Evolutionary conservation across 495 filamentous ascomycete species (phyloP).

Genomic region (Daldinia grandis): DNA sequence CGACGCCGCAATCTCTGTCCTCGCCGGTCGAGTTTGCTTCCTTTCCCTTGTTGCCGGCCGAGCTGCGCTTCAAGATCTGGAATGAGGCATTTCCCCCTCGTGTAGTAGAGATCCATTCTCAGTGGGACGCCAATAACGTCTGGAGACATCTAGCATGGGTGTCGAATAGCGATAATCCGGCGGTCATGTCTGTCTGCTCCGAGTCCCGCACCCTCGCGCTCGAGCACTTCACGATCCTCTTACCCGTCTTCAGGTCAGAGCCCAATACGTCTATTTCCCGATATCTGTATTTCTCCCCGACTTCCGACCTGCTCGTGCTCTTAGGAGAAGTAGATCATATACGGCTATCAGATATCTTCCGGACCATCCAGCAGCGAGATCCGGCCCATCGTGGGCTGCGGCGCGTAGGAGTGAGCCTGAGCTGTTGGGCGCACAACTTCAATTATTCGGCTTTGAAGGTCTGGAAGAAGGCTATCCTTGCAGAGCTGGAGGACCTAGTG

Average conservation of each 20-base stretch:
- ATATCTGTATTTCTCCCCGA: slow-evolving; percentile 44
- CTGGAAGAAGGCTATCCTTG: neutral
- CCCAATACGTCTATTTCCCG: slow-evolving; percentile 6
- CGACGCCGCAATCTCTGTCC: neutral
- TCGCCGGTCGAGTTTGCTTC: slow-evolving; percentile 28
- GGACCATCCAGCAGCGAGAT: slow-evolving; percentile 1
- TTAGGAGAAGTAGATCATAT: slow-evolving; percentile 38
- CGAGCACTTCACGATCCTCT: slow-evolving; percentile 42
- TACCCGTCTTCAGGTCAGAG: slow-evolving; percentile 39
- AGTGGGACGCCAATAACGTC: neutral
- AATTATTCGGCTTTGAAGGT: neutral
- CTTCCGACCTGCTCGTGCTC: slow-evolving; percentile 44
- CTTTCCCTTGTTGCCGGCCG: slow-evolving; percentile 49
- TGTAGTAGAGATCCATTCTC: slow-evolving; percentile 47
- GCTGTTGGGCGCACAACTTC: slow-evolving; percentile 8
- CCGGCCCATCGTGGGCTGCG: neutral
- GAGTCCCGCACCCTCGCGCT: slow-evolving; percentile 46
- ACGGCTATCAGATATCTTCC: slow-evolving; percentile 36
- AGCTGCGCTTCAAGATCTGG: slow-evolving; percentile 52
- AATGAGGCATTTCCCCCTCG: slow-evolving; percentile 43
- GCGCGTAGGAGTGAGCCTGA: slow-evolving; percentile 14
- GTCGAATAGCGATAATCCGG: slow-evolving; percentile 47
- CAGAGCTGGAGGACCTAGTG: slow-evolving; percentile 16
- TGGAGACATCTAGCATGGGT: slow-evolving; percentile 34
- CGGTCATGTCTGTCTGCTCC: slow-evolving; percentile 42